A percentile compares a stretch with the other conserved stretches of the same genome.
Conservation (phyloP, 225 moss, liverwort and hornwort genomes). For the Sphagnum tenellum region DNA sequence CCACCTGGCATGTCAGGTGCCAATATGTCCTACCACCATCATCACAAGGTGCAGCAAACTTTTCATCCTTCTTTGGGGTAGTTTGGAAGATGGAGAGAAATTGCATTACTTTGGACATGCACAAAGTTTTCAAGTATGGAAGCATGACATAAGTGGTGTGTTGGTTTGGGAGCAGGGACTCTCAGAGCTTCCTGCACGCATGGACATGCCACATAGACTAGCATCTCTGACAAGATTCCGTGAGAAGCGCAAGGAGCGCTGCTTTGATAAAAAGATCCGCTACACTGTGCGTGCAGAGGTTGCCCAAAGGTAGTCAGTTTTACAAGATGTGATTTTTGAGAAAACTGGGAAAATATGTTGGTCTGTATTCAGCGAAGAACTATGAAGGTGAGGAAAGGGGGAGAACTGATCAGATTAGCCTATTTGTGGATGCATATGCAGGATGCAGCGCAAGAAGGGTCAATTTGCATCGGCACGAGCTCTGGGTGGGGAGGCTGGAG, state of each 20-base stretch:
- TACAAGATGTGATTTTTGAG: not conserved
- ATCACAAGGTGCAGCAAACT: no score
- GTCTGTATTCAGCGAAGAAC: not conserved
- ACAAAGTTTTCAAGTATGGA: not conserved
- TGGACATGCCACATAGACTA: constrained; percentile 96
- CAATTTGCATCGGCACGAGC: constrained; percentile 86
- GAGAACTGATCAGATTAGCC: not conserved
- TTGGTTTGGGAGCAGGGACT: constrained; percentile 40
- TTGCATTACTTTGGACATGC: not conserved
- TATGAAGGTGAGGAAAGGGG: not conserved
- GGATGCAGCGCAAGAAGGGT: constrained; percentile 94
- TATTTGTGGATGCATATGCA: constrained; percentile 13
- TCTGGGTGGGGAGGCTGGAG: constrained; percentile 42
- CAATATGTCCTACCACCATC: no score
- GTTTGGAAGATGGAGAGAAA: not conserved
- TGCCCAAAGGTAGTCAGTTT: constrained; percentile 58
- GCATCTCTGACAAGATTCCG: constrained; percentile 90
- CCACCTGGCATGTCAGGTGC: no score
- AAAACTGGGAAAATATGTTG: not conserved
- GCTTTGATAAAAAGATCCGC: constrained; percentile 90
- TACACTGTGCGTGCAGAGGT: constrained; percentile 94
- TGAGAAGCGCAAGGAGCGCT: constrained; percentile 91
- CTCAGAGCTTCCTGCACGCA: constrained; percentile 78
- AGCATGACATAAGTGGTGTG: constrained; percentile 2
- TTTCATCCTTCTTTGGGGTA: not conserved